phyloP scores from a whole-genome alignment of 2,329 filamentous ascomycete species.

The Ciborinia camelliae region DNA sequence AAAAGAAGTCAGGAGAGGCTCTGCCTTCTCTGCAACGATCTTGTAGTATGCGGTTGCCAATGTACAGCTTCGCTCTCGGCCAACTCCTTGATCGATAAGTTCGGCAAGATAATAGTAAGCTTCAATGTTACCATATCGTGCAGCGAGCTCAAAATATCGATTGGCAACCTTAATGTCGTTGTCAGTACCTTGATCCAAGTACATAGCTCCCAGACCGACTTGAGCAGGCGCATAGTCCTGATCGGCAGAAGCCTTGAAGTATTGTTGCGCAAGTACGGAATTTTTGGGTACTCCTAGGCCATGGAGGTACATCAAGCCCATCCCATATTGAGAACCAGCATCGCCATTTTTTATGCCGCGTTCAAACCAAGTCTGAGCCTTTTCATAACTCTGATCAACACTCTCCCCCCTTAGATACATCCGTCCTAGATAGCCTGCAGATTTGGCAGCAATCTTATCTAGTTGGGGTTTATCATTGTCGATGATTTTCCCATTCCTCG shows the following conservation, averaged over 20 bases:
- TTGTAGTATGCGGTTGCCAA: conserved; percentile 68
- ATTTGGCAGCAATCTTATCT: conserved; percentile 64
- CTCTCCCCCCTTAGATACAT: conserved; percentile 73
- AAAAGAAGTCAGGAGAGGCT: conserved; percentile 58
- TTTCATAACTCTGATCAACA: conserved; percentile 61
- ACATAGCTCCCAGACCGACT: conserved; percentile 63
- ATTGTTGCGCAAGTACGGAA: conserved; percentile 57
- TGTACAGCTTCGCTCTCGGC: conserved; percentile 62
- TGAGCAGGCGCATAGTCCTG: conserved; percentile 65
- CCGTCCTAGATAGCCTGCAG: conserved; percentile 66
- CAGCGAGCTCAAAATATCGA: conserved; percentile 68
- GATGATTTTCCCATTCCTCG: conserved; percentile 58
- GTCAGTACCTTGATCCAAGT: conserved; percentile 61
- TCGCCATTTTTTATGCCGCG: conserved; percentile 63
- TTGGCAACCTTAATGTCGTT: conserved; percentile 49
- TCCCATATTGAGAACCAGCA: conserved; percentile 63
- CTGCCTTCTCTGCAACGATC: conserved; percentile 55
- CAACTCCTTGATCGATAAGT: conserved; percentile 62
- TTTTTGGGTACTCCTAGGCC: conserved; percentile 63
- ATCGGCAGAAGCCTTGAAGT: conserved; percentile 64
- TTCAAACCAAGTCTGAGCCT: conserved; percentile 65
- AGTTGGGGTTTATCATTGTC: conserved; percentile 53
- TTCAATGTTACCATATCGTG: conserved; percentile 65
- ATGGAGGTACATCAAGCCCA: conserved; percentile 68
- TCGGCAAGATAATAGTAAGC: conserved; percentile 72